Percentiles rank a stretch among this genome's conserved stretches.
Evolutionary conservation across 805 yeast genomes (phyloP).

Genomic region (Kazachstania taianensis): DNA sequence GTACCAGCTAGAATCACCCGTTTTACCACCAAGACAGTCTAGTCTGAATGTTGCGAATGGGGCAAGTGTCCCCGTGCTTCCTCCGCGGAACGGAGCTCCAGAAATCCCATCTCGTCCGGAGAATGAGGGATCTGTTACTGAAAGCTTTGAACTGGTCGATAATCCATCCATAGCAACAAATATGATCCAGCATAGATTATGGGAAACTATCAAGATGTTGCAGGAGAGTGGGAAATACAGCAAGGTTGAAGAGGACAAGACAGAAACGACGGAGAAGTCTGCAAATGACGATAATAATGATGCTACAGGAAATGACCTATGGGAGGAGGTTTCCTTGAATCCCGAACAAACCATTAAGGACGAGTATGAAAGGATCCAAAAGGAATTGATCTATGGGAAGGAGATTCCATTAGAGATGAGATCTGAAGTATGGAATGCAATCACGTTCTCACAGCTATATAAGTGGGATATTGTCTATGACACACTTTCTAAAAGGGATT

Average conservation of each 20-base stretch:
- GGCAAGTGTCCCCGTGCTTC: conserved; percentile 1
- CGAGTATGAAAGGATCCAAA: conserved; percentile 1
- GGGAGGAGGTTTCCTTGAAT: no score
- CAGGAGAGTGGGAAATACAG: conserved; percentile 6
- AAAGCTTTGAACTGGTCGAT: neutral
- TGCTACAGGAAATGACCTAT: no score
- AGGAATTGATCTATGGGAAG: neutral
- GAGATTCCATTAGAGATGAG: conserved; percentile 5
- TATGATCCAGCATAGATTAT: conserved; percentile 6
- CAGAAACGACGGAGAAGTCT: no score
- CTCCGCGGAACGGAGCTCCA: conserved; percentile 1
- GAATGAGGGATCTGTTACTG: neutral
- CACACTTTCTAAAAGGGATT: conserved; percentile 3
- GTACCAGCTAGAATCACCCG: conserved; percentile 1
- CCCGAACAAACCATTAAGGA: conserved; percentile 3
- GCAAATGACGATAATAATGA: no score
- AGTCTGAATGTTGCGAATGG: neutral
- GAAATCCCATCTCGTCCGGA: neutral
- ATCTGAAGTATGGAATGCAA: conserved; percentile 6
- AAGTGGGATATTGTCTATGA: conserved; percentile 8
- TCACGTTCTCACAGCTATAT: conserved; percentile 5
- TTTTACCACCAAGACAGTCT: conserved; percentile 1
- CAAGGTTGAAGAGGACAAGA: neutral
- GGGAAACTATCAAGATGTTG: conserved; percentile 3
- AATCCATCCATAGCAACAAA: conserved; percentile 1